phyloP scores from a whole-genome alignment of 2,329 filamentous ascomycete species.

The Tolypocladium cylindrosporum region DNA sequence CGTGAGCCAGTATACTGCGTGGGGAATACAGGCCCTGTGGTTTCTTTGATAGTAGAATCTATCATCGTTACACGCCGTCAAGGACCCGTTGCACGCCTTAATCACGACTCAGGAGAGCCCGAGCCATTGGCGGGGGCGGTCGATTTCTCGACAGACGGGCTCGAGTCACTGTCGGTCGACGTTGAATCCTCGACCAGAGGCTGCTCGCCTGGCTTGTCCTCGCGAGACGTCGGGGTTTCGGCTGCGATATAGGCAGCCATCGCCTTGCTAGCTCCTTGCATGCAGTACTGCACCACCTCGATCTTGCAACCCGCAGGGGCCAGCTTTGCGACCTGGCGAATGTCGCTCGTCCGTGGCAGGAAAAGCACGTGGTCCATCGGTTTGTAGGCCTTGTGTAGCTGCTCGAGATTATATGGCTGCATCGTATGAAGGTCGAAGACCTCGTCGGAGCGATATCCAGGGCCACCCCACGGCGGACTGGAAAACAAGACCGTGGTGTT shows the following conservation, averaged over 20 bases:
- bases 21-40: no score
- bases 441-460: slow-evolving; percentile 44
- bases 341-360: slow-evolving; percentile 74
- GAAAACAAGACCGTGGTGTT: slow-evolving; percentile 40
- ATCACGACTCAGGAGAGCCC: neutral
- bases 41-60: neutral
- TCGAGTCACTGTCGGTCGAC: neutral
- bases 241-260: slow-evolving; percentile 52
- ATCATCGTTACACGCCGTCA: neutral
- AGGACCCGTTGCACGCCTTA: no score
- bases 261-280: slow-evolving; percentile 80
- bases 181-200: neutral
- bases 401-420: slow-evolving; percentile 70
- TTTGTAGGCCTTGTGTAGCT: slow-evolving; percentile 54
- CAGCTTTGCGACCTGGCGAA: slow-evolving; percentile 63
- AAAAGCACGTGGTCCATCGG: slow-evolving; percentile 60
- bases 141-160: neutral
- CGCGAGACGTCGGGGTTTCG: neutral
- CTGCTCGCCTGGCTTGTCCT: neutral
- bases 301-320: slow-evolving; percentile 44
- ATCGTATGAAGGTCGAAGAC: slow-evolving; percentile 80
- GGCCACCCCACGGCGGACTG: slow-evolving; percentile 51
- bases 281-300: slow-evolving; percentile 81
- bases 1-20: neutral
- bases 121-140: neutral